A percentile compares a stretch with the other conserved stretches of the same genome.
These are phyloP conservation scores for Aspergillus tamarii DNA, from an alignment of 2,329 filamentous ascomycete genomes.

Conservation along the genomic window DNA sequence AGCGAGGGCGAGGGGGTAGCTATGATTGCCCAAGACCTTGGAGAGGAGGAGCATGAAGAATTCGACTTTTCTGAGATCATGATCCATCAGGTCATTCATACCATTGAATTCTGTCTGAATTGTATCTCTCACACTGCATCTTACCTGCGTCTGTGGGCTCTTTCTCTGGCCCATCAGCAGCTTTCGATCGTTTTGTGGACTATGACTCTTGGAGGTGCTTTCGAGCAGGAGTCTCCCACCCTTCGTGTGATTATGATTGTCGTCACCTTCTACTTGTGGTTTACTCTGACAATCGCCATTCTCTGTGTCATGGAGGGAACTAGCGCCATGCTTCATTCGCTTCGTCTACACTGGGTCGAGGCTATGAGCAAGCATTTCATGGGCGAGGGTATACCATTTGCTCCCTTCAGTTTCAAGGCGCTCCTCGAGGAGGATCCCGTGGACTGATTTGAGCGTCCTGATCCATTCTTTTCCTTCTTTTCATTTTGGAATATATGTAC, in stretches of 20 bases:
- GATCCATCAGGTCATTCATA: slow-evolving; percentile 99
- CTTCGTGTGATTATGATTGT: slow-evolving; percentile 80
- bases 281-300: slow-evolving; percentile 77
- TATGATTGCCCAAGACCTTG: slow-evolving; percentile 85
- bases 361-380: slow-evolving; percentile 98
- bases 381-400: slow-evolving; percentile 83
- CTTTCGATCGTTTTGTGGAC: slow-evolving; percentile 93
- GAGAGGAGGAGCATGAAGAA: slow-evolving; percentile 83
- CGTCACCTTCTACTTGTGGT: slow-evolving; percentile 84
- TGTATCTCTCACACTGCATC: slow-evolving; percentile 98
- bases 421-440: slow-evolving; percentile 78
- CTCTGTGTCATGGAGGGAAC: slow-evolving; percentile 95
- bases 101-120: slow-evolving; percentile 98
- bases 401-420: slow-evolving; percentile 84
- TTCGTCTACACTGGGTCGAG: slow-evolving; percentile 94
- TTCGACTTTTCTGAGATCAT: slow-evolving; percentile 97
- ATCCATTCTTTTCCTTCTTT: slow-evolving; percentile 18
- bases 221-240: slow-evolving; percentile 64
- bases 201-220: slow-evolving; percentile 86
- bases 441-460: slow-evolving; percentile 35
- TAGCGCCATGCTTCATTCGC: slow-evolving; percentile 89
- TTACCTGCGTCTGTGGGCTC: slow-evolving; percentile 95
- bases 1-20: slow-evolving; percentile 81
- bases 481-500: slow-evolving; percentile 16
- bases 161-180: slow-evolving; percentile 97